Conservation (phyloP, 1,284 basidiomycete genomes). For the Laetiporus sulphureus region DNA sequence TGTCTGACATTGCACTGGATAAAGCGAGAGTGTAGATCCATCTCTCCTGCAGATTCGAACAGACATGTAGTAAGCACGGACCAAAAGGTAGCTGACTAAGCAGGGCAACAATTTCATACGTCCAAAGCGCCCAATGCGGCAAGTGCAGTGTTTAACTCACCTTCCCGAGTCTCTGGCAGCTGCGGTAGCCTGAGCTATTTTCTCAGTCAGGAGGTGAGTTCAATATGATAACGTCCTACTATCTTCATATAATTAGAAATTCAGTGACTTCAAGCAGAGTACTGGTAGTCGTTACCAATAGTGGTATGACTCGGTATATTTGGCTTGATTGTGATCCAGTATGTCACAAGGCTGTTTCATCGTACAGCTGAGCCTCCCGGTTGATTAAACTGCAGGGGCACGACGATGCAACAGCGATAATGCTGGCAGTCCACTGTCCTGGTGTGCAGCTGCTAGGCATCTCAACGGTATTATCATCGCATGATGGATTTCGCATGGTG, state of each 20-base stretch:
- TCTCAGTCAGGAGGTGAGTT: too few species aligned
- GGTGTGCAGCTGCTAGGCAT: conserved; percentile 67
- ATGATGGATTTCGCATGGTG: neutral
- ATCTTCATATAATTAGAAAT: too few species aligned
- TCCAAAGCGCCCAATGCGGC: too few species aligned
- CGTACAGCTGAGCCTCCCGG: too few species aligned
- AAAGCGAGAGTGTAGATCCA: conserved; percentile 71
- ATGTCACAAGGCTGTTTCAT: too few species aligned
- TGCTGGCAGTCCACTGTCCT: conserved; percentile 61
- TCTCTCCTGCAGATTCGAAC: too few species aligned
- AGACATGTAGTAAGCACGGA: conserved; percentile 1
- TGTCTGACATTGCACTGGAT: conserved; percentile 67
- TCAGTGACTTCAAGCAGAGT: too few species aligned
- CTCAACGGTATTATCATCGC: conserved; percentile 53
- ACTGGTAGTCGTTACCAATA: too few species aligned
- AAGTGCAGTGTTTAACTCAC: too few species aligned
- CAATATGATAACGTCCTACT: too few species aligned
- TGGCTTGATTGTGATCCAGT: conserved; percentile 59
- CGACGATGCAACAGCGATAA: conserved; percentile 77
- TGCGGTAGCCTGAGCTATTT: too few species aligned
- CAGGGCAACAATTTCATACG: neutral
- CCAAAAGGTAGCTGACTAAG: conserved; percentile 24
- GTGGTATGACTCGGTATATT: conserved; percentile 16
- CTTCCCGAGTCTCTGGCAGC: too few species aligned
- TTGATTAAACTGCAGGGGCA: conserved; percentile 67